Evolutionary conservation across 1,139 yeast genomes (phyloP), one percentile per base, ranked within the genome.

Genomic region (Yamadazyma buinensis): DNA sequence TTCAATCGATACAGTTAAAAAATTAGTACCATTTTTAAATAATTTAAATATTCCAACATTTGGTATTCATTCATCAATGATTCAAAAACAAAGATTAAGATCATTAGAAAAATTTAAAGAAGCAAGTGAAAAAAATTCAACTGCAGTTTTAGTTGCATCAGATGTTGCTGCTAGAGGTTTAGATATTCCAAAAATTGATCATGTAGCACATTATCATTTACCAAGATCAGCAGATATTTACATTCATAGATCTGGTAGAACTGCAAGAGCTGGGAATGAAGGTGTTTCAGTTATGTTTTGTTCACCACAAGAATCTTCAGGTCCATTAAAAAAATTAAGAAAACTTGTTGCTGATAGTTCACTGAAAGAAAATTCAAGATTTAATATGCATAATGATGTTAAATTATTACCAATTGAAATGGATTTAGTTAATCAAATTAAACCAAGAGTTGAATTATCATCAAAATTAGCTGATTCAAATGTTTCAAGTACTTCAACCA

Each of bases 131-230:
- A 67, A 63, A 41, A 56, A 59, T 27, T 71, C 68, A 43, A 72
- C 85, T 2, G 75, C 87, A 0, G 90, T 92, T 2, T 67, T 94
- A 35, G 77, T 94, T 35, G 96, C 97, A 1, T 87, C 97, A 2
- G 99, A 92, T 59, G 97, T 92, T 34, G 98, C 99, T 2, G 98
- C 99, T 6, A 78, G 99, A 67, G 99, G 99, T 41, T 72, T 94
- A 41, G 99, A 94, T 69, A 87, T 94, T 40, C 84, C 95, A 2
- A 75, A 76, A 32, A 90, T 94, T 35, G 84, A 88, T 51, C 98
- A 92, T 57, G 98, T 94, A 28, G 87, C 92, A 11, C 98, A 92
- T 57, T 92, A 92, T 53, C 97, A 92, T 60, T 69, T 94, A 42
- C 98, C 99, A 9, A 73, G 97, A 44, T 75, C 95, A 8, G 97